Base-by-base conservation (phyloP, 1,284 basidiomycete genomes). In the Agaricales sp. region DNA sequence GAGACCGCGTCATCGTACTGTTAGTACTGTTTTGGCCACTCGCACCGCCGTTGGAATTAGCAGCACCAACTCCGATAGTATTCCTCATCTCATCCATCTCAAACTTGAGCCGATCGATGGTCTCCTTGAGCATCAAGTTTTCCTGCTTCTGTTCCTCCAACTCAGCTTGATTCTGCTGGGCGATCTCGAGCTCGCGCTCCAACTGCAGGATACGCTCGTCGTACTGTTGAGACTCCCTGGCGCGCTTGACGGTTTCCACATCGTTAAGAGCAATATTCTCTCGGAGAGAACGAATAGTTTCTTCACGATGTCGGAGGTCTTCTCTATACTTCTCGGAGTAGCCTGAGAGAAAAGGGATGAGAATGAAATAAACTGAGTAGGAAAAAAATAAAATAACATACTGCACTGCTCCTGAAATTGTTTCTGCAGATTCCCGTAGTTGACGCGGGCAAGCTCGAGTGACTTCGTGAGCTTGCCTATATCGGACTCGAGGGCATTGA, bases 141-240 rank as follows among this genome's bases (percentile, higher is more conserved):
- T 94, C 90, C 58, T 90, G 87, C 67, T 92, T 93, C 67, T 94
- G 91, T 55, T 85, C 84, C 50, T 92, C 88, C 26, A 94, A 74
- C 52, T 81, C 75, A 0, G 69, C 71, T 49, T 87, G 80, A 0
- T 85, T 80, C 53, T 80, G 75, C 44, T 84, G 78, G 1, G 88
- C 86, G 16, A 77, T 57, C 1, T 60, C 61, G 2, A 94, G 71
- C 52, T 92, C 88, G 3, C 63, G 57, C 57, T 91, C 83, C 21
- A 93, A 74, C 6, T 73, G 63, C 4, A 67, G 63, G 48, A 87
- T 74, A 16, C 80, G 78, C 11, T 77, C 74, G 59, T 92, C 87
- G 43, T 86, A 81, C 12, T 71, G 70, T 21, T 80, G 74, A 37
- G 82, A 78, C 59, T 91, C 87, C 51, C 71, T 72, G 6, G 63